Evolutionary conservation across 2,329 filamentous ascomycete species (phyloP), one percentile per base, ranked within the genome.

Genomic region (Hypoxylon sp.): DNA sequence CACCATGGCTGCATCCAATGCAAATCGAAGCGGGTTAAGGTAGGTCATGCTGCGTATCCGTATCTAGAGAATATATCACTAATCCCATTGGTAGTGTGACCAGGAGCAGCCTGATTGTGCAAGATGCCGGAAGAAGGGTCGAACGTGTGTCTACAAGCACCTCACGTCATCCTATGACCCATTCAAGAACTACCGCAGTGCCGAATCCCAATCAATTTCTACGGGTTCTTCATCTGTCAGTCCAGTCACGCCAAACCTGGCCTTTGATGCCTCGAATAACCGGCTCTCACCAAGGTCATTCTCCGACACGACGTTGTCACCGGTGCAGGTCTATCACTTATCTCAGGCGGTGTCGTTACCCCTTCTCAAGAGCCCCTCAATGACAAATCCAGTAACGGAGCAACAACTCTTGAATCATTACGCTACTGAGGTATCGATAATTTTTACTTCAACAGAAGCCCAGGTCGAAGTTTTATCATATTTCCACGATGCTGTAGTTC

Each of bases 1-100:
- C 48, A 51, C 7, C 41, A 51, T 35, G 48, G 40, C 5, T 51
- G 41, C 9, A 23, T 42, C 35, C 34, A 51, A 25, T 51, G 48
- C 23, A 51, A 45, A 40, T 40, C 29, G 9, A 45, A 19, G 12
- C 21, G 21, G 29, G 40, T 45, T 4, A 51, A 51, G 40, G 48
- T 40, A 23, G 9, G 40, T 45, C 5, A 30, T 8, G 29, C 4
- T 5, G 29, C 21, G 3, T n/a, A n/a, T 9, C 15, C 8, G 26
- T n/a, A 17, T 8, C 9, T n/a, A 12, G 7, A 11, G 15, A 9
- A 15, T 4, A 13, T 8, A 23, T 9, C 21, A 21, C 40, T 51
- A 4, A 44, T 32, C 11, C 19, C 5, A 25, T 31, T 36, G 3
- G 4, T 7, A 50, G 37, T 43, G 38, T 26, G 38, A 37, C 19